A percentile compares a stretch with the other conserved stretches of the same genome.
phyloP scores from a whole-genome alignment of 495 filamentous ascomycete genomes.

The Penicillium subrubescens region DNA sequence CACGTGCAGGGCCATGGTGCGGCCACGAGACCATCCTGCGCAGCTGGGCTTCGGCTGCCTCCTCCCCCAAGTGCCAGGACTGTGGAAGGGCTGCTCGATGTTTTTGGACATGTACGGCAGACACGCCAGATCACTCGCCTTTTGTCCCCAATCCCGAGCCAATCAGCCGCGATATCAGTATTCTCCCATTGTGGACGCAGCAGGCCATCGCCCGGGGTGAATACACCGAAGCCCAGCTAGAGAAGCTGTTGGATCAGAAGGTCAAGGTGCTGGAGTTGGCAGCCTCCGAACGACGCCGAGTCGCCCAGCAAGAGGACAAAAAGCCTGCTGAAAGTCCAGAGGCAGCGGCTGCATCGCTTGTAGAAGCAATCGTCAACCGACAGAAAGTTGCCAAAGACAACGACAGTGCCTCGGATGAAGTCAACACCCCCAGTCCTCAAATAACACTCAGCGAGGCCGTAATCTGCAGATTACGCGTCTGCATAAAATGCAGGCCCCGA shows the following conservation, averaged over 20 bases:
- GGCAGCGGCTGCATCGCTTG: background rate
- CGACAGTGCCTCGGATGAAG: background rate
- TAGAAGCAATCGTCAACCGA: background rate
- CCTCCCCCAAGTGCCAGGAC: conserved; percentile 7
- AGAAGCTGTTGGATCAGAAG: conserved; percentile 44
- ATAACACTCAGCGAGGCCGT: background rate
- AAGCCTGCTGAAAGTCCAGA: background rate
- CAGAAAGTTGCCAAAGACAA: background rate
- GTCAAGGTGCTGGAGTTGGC: conserved; percentile 32
- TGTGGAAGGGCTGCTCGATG: conserved; percentile 52
- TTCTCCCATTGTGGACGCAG: conserved; percentile 39
- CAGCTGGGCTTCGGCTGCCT: background rate
- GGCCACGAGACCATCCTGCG: conserved; percentile 9
- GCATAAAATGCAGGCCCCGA: background rate
- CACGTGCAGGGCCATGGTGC: conserved; percentile 4
- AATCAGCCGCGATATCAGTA: conserved; percentile 4
- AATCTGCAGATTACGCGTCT: background rate
- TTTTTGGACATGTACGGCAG: conserved; percentile 67
- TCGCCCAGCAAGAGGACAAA: background rate
- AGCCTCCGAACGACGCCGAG: conserved; percentile 9
- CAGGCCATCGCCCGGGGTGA: conserved; percentile 54
- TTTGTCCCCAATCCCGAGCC: conserved; percentile 19
- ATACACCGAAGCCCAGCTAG: conserved; percentile 47
- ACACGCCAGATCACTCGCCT: conserved; percentile 35
- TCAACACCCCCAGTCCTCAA: background rate